Percentiles rank a stretch among this genome's conserved stretches.
phyloP scores from a whole-genome alignment of 352 stramenopile genomes.

The Pythium aphanidermatum region DNA sequence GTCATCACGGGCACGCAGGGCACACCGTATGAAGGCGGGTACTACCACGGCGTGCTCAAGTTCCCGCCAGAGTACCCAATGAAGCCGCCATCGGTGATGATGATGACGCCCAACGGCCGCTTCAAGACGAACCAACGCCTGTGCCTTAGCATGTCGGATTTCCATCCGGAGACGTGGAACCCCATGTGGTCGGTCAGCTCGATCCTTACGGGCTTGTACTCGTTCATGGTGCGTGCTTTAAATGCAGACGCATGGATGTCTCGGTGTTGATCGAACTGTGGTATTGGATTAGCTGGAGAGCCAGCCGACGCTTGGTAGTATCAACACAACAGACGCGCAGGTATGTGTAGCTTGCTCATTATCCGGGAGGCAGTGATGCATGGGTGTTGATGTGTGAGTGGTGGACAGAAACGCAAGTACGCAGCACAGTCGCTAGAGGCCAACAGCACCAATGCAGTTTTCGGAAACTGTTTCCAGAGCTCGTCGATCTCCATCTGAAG shows the following conservation, averaged over 20 bases:
- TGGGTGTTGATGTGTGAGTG: conserved; percentile 1
- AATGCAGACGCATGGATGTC: too few species aligned
- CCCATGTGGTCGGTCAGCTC: conserved; percentile 95
- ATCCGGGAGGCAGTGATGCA: neutral
- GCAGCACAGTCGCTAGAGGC: conserved; percentile 69
- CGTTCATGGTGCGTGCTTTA: conserved; percentile 82
- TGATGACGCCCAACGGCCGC: conserved; percentile 92
- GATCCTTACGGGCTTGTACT: conserved; percentile 94
- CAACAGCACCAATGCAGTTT: conserved; percentile 76
- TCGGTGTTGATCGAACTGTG: too few species aligned
- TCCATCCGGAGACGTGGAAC: conserved; percentile 95
- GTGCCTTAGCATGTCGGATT: conserved; percentile 95
- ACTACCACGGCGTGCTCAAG: conserved; percentile 90
- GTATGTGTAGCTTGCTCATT: conserved; percentile 5
- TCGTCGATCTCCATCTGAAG: conserved; percentile 71
- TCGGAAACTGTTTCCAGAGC: conserved; percentile 87
- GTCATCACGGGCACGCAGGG: conserved; percentile 79
- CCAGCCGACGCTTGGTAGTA: conserved; percentile 84
- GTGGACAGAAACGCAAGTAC: conserved; percentile 67
- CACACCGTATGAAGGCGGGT: conserved; percentile 83
- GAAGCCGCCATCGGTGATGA: conserved; percentile 94
- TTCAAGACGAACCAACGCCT: conserved; percentile 94
- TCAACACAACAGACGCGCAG: conserved; percentile 77
- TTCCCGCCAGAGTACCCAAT: conserved; percentile 95
- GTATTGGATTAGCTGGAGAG: conserved; percentile 78